Percentiles rank a stretch among this genome's conserved stretches.
Evolutionary conservation across 495 filamentous ascomycete genomes (phyloP).

Genomic region (Neurospora sp.): DNA sequence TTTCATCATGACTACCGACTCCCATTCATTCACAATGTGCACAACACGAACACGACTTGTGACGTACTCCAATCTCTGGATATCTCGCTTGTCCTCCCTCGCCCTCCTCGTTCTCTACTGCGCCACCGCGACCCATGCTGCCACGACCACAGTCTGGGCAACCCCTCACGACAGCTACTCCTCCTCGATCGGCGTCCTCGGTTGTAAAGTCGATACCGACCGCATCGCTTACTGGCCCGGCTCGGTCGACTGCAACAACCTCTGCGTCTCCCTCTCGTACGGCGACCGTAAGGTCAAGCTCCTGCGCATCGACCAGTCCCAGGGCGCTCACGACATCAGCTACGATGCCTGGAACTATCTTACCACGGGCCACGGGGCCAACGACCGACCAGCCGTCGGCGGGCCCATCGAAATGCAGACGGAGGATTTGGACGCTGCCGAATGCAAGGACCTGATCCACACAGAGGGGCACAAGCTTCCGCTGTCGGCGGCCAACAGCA

Average conservation of each 20-base stretch:
- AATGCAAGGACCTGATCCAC: constrained; percentile 30
- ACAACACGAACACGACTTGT: background rate
- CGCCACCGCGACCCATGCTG: constrained; percentile 16
- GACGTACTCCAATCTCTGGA: background rate
- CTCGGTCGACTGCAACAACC: constrained; percentile 36
- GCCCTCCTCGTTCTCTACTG: constrained; percentile 6
- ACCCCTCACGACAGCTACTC: constrained; percentile 43
- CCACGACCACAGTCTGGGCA: constrained; percentile 30
- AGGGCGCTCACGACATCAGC: constrained; percentile 38
- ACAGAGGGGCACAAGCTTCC: constrained; percentile 34
- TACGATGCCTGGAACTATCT: constrained; percentile 45
- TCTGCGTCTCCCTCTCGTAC: constrained; percentile 36
- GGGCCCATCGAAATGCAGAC: constrained; percentile 33
- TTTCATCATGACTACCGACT: background rate
- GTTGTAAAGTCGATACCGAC: constrained; percentile 39
- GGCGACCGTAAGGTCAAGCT: constrained; percentile 31
- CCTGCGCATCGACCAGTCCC: constrained; percentile 36
- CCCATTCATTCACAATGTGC: background rate
- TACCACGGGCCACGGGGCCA: constrained; percentile 32
- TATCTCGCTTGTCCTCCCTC: background rate
- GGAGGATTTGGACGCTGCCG: constrained; percentile 23
- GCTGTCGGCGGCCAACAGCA: constrained; percentile 40
- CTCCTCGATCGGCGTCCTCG: constrained; percentile 38
- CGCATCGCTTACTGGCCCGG: constrained; percentile 40
- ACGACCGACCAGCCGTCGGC: constrained; percentile 31